Conservation (phyloP, 345 rosid genomes). For the Carallia brachiata region DNA sequence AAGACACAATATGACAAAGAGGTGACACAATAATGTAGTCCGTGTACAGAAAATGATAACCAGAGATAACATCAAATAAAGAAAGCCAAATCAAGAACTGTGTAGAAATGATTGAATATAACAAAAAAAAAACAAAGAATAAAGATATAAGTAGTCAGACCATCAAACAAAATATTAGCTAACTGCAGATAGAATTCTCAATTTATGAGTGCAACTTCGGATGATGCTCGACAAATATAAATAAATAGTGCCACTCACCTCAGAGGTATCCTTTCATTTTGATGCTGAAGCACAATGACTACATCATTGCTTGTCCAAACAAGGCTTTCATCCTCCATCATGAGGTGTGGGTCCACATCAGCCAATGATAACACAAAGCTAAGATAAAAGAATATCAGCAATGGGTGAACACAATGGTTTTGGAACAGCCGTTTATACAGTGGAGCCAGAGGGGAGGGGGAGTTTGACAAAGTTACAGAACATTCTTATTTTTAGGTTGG, state of each 20-base stretch:
- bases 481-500: neutral
- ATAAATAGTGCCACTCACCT: slow-evolving; percentile 45
- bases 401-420: neutral
- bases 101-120: neutral
- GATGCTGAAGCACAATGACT: slow-evolving; percentile 92
- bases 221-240: too few species aligned
- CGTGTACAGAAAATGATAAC: too few species aligned
- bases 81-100: neutral
- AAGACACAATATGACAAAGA: too few species aligned
- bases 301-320: slow-evolving; percentile 96
- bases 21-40: too few species aligned
- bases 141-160: too few species aligned
- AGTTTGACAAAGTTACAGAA: neutral
- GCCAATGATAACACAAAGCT: slow-evolving; percentile 95
- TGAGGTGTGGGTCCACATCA: slow-evolving; percentile 82
- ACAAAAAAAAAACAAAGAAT: too few species aligned
- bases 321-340: slow-evolving; percentile 98
- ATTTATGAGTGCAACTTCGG: too few species aligned
- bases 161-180: too few species aligned
- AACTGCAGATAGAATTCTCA: too few species aligned
- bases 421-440: too few species aligned
- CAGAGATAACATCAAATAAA: too few species aligned
- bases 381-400: slow-evolving; percentile 14
- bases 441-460: neutral
- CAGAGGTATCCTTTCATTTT: slow-evolving; percentile 79